Evolutionary conservation across 768 basidiomycete genomes (phyloP).

Genomic region (Kwoniella dejecticola): DNA sequence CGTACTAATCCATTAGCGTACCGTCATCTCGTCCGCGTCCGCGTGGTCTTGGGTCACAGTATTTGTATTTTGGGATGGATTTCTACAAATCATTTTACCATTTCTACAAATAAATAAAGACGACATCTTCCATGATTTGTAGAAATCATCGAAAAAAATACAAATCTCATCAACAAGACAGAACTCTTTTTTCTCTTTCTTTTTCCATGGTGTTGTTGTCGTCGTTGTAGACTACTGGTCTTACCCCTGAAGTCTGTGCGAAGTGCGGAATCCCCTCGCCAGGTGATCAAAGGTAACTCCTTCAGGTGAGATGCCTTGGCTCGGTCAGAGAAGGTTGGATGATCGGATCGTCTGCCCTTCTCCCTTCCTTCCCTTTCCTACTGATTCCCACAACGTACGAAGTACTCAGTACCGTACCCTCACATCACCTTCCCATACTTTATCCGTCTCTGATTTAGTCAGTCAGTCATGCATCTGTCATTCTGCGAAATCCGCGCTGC

Average conservation of each 20-base stretch:
- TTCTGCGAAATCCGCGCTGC: neutral
- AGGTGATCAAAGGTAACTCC: no score
- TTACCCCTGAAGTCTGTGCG: no score
- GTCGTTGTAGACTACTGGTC: no score
- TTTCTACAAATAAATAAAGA: neutral
- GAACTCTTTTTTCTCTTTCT: neutral
- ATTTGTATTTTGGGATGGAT: no score
- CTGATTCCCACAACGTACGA: no score
- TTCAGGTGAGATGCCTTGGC: no score
- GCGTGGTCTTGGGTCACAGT: no score
- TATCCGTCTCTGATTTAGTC: neutral
- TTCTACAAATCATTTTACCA: slow-evolving; percentile 3
- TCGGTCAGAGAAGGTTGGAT: no score
- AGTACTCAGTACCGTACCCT: neutral
- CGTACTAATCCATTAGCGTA: no score
- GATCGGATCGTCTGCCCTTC: neutral
- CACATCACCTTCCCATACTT: neutral
- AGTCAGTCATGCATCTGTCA: neutral
- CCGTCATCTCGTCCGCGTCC: no score
- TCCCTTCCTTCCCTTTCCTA: neutral
- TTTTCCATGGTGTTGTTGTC: no score
- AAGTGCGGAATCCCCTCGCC: no score
- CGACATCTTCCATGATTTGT: neutral
- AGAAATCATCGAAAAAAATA: neutral
- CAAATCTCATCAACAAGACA: neutral